Evolutionary conservation across 441 rosid genomes (phyloP), one percentile per base, ranked within the genome.

Genomic region (Corymbia citriodora): DNA sequence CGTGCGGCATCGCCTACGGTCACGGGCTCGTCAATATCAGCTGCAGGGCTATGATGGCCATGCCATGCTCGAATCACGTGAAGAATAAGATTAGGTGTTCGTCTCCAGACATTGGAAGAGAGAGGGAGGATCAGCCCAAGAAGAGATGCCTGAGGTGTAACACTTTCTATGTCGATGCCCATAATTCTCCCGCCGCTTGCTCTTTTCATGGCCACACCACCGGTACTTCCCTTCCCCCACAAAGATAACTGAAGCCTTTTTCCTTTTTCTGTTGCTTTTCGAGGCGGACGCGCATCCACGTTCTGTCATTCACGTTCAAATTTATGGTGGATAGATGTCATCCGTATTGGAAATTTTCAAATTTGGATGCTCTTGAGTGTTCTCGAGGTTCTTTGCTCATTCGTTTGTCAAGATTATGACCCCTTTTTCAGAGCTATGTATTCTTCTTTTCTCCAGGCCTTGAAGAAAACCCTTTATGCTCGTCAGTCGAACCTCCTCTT

Each of bases 161-260:
- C 50, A 90, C 92, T 29, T 92, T 94, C 74, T 94, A 94, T 89
- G 90, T 92, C n/a, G 93, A 92, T 89, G 87, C 61, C 17, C 91
- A 93, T 61, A 95, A 95, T 63, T 95, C 94, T 87, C 93, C 95
- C 13, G 57, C 72, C 14, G 95, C 95, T 40, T 95, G 95, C 92
- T 92, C 92, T 88, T 95, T 94, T 91, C 95, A 95, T 55, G 96
- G 97, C 89, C 94, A 94, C 92, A 89, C 92, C 89, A 93, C 93
- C 19, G 97, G 96, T 93, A 92, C 33, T 33, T n/a, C 59, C 48
- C 55, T 12, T 54, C 61, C 36, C 36, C 18, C 52, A 23, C 85
- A 23, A 23, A 45, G 17, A 79, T 16, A 45, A 45, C 31, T 19
- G 48, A 55, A 36, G 29, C 16, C 10, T 52, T 12, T 18, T 6